Base-by-base conservation (phyloP, 306 rosid genomes). In the Macrotyloma uniflorum region DNA sequence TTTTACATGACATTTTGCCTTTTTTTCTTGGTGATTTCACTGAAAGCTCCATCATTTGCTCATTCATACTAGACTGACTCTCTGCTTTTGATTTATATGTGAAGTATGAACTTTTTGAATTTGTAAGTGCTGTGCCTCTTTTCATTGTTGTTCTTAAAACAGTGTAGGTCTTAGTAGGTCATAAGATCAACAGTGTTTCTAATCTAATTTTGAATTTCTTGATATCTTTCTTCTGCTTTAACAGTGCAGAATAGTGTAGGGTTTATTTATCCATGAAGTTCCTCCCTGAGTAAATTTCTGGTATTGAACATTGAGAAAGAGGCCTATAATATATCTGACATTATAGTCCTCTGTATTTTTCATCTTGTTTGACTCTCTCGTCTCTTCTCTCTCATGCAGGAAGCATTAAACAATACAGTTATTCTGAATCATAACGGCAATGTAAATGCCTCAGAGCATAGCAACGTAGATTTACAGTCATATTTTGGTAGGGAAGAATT, bases 401-500 rank as follows among this genome's bases (percentile, higher is more conserved):
- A 79, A 77, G 76, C 84, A 33, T 71, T 77, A 20, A 81, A 72
- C 78, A 69, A 85, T 74, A 76, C 75, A 61, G 86, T 62, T 61
- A 64, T 73, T 69, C 81, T 76, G 77, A 88, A 83, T 80, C 75
- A 75, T 77, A 66, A 79, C 80, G 88, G 83, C 64, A 89, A 81
- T 83, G 70, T 83, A 78, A 87, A 85, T 83, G 79, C 80, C 75
- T 74, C 86, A 0, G 88, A 78, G 66, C 43, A 50, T 68, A 80
- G 78, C 79, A 78, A 24, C 67, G 45, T 59, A 23, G 91, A 87
- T 79, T 75, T 89, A 32, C 88, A 86, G 77, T 89, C 97, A 11
- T 78, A 84, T 77, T 79, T 82, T 79, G 87, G 84, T 81, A 85
- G 89, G 89, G 97, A 94, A 85, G 97, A 91, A 69, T 86, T 87